Evolutionary conservation across 1,139 yeast species (phyloP), one percentile per base, ranked within the genome.

Genomic region (Yamadazyma taylorii): DNA sequence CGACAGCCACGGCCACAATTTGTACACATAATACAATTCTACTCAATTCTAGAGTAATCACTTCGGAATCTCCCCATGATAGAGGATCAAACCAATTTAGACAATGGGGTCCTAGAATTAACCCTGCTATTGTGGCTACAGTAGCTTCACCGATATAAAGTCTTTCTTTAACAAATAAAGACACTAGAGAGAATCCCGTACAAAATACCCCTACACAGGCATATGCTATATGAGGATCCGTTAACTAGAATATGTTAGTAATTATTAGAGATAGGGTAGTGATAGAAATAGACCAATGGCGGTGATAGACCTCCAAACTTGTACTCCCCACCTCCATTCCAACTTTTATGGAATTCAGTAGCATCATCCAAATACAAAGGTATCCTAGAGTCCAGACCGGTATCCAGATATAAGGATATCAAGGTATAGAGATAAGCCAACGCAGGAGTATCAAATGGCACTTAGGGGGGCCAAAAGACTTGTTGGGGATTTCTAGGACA

Each of bases 1-100:
- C 97, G 28, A 92, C 97, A 1, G 98, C 96, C 32, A 90, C 97
- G 10, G 97, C 97, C 52, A 92, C 95, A 53, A 92, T 92, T 66
- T 92, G 97, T 38, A 92, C 80, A 58, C 95, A 86, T 51, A 92
- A 67, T 10, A 90, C 95, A 17, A 92, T 79, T 44, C 98, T 75
- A 45, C 95, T 84, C 19, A 92, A 74, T 57, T 92, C 98, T 46
- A 92, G 67, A 0, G 98, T 92, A 46, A 92, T 82, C 43, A 75
- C 75, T 55, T 89, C 96, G 3, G 87, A 69, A 55, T 90, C 86
- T 2, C 97, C 97, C 98, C 98, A 92, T 15, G 80, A 69, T 8
- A 80, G 61, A 2, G 98, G 98, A 43, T 84, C 63, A 53, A 92
- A 87, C 96, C 97, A 89, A 46, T 81, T 66, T 27, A 90, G 61